Base-by-base conservation (phyloP, 169 alveolate genomes). In the Plasmodium vinckei region DNA sequence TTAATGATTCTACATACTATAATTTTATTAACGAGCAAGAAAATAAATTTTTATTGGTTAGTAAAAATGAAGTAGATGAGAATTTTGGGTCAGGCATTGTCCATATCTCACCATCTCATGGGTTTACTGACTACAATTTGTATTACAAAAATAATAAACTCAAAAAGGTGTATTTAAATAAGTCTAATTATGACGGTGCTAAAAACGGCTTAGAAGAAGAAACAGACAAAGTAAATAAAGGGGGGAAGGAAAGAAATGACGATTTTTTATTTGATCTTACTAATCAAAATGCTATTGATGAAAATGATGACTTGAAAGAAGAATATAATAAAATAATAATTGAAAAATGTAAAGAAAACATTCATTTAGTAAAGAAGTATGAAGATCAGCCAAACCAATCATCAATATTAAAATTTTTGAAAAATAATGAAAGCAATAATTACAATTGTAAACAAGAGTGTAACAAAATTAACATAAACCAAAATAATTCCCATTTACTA, bases 1-100 rank as follows among this genome's bases (percentile, higher is more conserved):
- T 86, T 19, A 47, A 2, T 2, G 9, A 46, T 0, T 86, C 77
- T 47, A 70, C 86, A 25, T 86, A 86, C 33, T 4, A 12, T 13
- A 86, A 86, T 72, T 86, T 86, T 56, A 61, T 49, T 5, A 70
- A 86, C 13, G 51, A 70, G 9, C 60, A 59, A 73, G 69, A 39
- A 57, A 86, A 54, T 46, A n/a, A 57, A 56, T 86, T 86, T 86
- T 39, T 71, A 2, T 53, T 86, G 19, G 64, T 59, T 49, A 23
- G 56, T 17, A 47, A 44, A 23, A 86, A 86, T 15, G 70, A 86
- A 70, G 56, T 86, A 12, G 21, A 70, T 5, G 91, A 86, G 25
- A 25, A 49, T 2, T 86, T 86, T 42, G 91, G 91, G 5, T 51
- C 91, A 47, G 91, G 91, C 6, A 86, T 86, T 60, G 91, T 86